Evolutionary conservation across 805 yeast genomes (phyloP), one percentile per base, ranked within the genome.

Genomic region (Candida easanensis): DNA sequence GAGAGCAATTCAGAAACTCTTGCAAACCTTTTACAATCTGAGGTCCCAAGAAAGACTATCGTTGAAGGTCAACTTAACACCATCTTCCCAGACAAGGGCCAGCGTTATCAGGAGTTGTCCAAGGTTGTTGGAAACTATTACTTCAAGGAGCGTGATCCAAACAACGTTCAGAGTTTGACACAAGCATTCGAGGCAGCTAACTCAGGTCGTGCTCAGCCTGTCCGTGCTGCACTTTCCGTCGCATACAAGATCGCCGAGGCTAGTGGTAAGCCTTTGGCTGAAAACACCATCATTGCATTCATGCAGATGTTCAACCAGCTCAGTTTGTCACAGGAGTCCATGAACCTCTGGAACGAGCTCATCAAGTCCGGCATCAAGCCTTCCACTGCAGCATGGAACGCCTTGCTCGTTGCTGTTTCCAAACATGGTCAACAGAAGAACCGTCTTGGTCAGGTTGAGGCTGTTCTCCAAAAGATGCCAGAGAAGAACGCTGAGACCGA

Each of bases 311-410:
- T 64, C 55, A 66, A 67, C 42, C 63, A 60, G 1, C 54, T 65
- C 32, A 66, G 67, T 32, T 47, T 51, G 21, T 62, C 67, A 15
- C 59, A 60, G 14, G 63, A 62, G 28, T 72, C 74, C 2, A 63
- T 73, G 44, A 62, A 62, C 10, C 58, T 77, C 1, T 82, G 86
- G 77, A 76, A 74, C 46, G 66, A 63, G 33, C 58, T 83, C 64
- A 50, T 73, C 21, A 48, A 58, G 10, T 52, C 58, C 6, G 73
- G 71, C 17, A 55, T 69, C 15, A 48, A 48, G 1, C 79, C 79
- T n/a, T 60, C 72, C 4, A 51, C 70, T n/a, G 51, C 60, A 0
- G 60, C 79, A 2, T 85, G 88, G 88, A 80, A 81, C 40, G 69
- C 75, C 39, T 68, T 83, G 22, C 62, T 85, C 39, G 65, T 72